Conservation (phyloP, 352 stramenopile species). For the Phytophthora hybrid region DNA sequence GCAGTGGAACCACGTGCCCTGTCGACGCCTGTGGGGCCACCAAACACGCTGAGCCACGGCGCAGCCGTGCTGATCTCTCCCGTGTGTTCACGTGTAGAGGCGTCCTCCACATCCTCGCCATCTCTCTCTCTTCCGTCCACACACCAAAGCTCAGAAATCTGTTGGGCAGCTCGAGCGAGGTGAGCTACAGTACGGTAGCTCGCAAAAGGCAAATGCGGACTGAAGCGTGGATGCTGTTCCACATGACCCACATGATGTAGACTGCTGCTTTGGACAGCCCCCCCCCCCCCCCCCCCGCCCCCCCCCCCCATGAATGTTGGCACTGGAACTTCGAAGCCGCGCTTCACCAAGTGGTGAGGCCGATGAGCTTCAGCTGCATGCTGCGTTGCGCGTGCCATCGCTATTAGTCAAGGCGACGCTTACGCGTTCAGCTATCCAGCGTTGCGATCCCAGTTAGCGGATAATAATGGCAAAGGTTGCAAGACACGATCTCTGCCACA, state of each 20-base stretch:
- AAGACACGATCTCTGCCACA: background rate
- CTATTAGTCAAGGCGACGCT: background rate
- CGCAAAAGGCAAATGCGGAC: conserved; percentile 12
- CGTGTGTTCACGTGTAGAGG: conserved; percentile 19
- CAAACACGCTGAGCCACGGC: conserved; percentile 24
- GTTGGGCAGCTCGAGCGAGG: conserved; percentile 13
- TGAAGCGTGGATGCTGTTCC: conserved; percentile 5
- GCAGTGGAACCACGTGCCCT: conserved; percentile 27
- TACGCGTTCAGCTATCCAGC: conserved; percentile 8
- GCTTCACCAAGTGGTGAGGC: background rate
- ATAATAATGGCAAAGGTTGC: background rate
- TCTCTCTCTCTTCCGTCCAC: conserved; percentile 34
- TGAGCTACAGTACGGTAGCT: background rate
- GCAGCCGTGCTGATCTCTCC: conserved; percentile 28
- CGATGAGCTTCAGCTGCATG: conserved; percentile 3
- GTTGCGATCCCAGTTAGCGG: background rate
- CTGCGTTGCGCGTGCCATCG: background rate
- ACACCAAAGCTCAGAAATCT: conserved; percentile 23
- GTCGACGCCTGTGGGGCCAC: conserved; percentile 10
- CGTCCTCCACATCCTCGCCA: conserved; percentile 31
- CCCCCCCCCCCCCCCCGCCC: too few relatives aligned
- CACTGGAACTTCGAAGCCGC: conserved; percentile 15
- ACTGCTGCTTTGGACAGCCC: conserved; percentile 29
- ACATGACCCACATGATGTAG: conserved; percentile 9
- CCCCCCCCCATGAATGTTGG: conserved; percentile 15